Base-by-base conservation (phyloP, 495 filamentous ascomycete genomes). In the Penicillium cataractarum region DNA sequence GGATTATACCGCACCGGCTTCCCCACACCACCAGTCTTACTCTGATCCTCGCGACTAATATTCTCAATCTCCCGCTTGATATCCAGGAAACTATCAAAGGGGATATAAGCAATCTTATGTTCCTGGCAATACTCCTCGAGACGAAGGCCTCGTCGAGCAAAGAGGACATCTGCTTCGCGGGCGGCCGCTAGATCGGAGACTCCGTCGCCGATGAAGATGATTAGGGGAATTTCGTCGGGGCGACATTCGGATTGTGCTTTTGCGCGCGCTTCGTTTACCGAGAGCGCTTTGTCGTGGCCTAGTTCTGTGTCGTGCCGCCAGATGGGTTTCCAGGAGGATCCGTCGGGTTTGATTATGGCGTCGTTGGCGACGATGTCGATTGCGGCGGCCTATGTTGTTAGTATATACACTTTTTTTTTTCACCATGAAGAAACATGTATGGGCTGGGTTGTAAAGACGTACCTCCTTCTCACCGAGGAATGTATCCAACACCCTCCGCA, bases 131-230 rank as follows among this genome's bases (percentile, higher is more conserved):
- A 88, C 69, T 90, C 85, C 70, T 91, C 89, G 2, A 91, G 78
- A 2, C 85, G 74, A n/a, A 92, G 76, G 6, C 89, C 89, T 26
- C 82, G 80, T 1, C 89, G 81, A 4, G 90, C 89, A 65, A 93
- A 93, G 32, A 92, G 83, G 0, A 92, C 88, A 69, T 92, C 90
- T 12, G 90, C 90, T 63, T 92, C 83, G 35, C 86, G 80, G 0
- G 90, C 88, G 17, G 90, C 90, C 0, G 90, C 82, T 8, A 92
- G 83, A 66, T 92, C 90, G 7, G 87, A 90, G 17, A 93, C 88
- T 2, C 90, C 90, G 72, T 92, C 90, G 54, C 90, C 89, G 64
- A 92, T 90, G 71, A 92, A 93, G 42, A 92, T 77, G 60, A 92
- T 87, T 1, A 89, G 79, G 7, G 90, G 90, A 48, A 90, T 84